Conservation (phyloP, 305 asterid species). For the Andrographis paniculata region DNA sequence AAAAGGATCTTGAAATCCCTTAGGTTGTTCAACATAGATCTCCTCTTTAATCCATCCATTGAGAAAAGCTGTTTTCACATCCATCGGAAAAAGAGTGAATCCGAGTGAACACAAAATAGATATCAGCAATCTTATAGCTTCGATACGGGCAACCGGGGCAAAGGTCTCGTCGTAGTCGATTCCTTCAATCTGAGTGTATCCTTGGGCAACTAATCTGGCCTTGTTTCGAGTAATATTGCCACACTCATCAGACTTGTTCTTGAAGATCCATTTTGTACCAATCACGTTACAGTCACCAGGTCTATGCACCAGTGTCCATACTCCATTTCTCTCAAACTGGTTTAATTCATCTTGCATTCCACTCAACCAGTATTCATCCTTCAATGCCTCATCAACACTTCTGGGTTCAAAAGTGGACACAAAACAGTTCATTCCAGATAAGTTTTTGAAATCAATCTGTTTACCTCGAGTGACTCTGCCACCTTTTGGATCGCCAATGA, state of each 20-base stretch:
- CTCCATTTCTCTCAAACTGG: background rate
- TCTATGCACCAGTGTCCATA: background rate
- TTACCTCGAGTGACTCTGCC: background rate
- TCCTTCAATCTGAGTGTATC: background rate
- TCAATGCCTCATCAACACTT: background rate
- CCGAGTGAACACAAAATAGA: background rate
- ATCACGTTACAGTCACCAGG: background rate
- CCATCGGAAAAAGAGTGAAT: background rate
- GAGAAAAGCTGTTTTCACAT: background rate
- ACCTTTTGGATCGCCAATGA: background rate
- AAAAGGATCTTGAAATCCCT: background rate
- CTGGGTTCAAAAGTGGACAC: background rate
- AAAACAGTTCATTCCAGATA: background rate
- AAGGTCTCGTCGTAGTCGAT: background rate
- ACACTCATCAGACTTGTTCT: background rate
- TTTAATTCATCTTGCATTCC: background rate
- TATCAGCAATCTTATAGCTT: background rate
- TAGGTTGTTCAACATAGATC: background rate
- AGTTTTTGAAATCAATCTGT: background rate
- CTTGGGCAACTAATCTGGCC: background rate
- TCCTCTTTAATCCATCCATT: background rate
- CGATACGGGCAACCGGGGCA: background rate
- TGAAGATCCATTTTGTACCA: background rate
- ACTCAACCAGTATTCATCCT: constrained; percentile 8
- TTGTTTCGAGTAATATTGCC: background rate